phyloP scores from a whole-genome alignment of 2,329 filamentous ascomycete species.

The Fusarium mundagurra region DNA sequence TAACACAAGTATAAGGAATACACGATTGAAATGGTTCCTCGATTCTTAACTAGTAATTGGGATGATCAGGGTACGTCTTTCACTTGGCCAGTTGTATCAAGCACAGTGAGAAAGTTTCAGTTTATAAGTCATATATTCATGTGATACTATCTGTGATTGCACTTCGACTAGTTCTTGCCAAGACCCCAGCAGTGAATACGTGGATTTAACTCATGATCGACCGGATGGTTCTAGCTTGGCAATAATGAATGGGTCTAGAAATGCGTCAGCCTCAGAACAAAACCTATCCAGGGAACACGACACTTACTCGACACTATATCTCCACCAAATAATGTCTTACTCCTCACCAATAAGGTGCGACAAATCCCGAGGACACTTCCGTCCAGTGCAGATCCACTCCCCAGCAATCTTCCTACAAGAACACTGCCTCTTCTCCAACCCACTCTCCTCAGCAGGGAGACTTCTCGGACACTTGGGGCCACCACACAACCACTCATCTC shows the following conservation, averaged over 20 bases:
- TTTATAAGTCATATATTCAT: neutral
- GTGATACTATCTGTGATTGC: no score
- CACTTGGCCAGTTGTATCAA: fast-evolving
- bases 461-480: neutral
- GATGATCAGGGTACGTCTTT: fast-evolving
- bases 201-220: neutral
- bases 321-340: fast-evolving
- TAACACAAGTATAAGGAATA: fast-evolving
- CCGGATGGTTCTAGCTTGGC: neutral
- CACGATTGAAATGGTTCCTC: fast-evolving
- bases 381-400: neutral
- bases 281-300: fast-evolving
- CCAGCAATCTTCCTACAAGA: neutral
- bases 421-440: neutral
- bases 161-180: fast-evolving
- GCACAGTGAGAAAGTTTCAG: fast-evolving
- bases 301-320: neutral
- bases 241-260: neutral
- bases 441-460: neutral
- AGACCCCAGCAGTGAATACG: neutral
- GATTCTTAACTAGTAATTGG: fast-evolving
- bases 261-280: neutral
- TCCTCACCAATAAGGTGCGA: neutral
- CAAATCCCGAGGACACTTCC: neutral
- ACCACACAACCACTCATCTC: neutral